Evolutionary conservation across 371 early-diverging fungal species (phyloP).

Genomic region (Mortierella sp.): DNA sequence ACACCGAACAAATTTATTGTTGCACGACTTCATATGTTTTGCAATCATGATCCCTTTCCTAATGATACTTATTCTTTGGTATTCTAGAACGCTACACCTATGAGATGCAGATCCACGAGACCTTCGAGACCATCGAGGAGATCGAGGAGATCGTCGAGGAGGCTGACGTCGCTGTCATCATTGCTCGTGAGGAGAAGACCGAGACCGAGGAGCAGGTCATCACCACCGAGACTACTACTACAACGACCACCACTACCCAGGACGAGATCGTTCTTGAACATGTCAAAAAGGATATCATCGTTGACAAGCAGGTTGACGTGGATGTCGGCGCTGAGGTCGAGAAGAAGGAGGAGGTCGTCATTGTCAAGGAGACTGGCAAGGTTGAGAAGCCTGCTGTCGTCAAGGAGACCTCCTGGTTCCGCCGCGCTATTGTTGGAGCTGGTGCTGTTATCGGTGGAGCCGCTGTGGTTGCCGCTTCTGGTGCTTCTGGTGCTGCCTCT

Average conservation of each 20-base stretch:
- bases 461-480: background rate
- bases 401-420: conserved; percentile 35
- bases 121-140: conserved; percentile 15
- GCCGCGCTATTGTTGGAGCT: background rate
- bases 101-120: conserved; percentile 17
- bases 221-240: background rate
- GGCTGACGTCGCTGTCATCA: background rate
- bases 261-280: background rate
- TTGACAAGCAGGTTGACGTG: background rate
- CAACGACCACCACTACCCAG: background rate
- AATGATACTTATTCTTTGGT: background rate
- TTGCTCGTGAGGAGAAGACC: background rate
- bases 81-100: conserved; percentile 12
- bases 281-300: background rate
- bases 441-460: conserved; percentile 15
- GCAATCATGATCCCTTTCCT: background rate
- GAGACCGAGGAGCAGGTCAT: background rate
- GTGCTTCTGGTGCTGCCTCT: background rate
- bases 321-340: background rate
- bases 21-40: background rate
- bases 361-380: conserved; percentile 10
- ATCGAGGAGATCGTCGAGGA: conserved; percentile 20
- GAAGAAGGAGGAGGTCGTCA: conserved; percentile 5
- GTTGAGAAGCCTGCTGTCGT: conserved; percentile 16
- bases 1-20: no score